These are phyloP conservation scores for Coemansia sp. DNA, from an alignment of 192 early-diverging fungal species.

Conservation along the genomic window DNA sequence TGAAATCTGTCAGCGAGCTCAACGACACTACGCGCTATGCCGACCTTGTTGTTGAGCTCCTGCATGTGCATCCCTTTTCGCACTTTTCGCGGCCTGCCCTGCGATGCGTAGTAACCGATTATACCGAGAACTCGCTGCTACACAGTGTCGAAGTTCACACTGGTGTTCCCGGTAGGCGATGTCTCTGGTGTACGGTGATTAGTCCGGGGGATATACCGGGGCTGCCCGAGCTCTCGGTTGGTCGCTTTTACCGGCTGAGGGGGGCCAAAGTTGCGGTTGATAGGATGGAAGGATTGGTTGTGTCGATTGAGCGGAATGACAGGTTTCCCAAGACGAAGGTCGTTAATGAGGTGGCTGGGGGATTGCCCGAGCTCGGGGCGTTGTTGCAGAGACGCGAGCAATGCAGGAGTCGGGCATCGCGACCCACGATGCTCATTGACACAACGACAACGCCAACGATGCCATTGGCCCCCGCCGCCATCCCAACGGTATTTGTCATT, in stretches of 20 bases:
- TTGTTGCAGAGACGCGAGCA: background rate
- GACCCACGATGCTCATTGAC: background rate
- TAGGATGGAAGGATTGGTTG: background rate
- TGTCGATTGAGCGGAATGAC: background rate
- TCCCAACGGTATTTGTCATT: too few species aligned
- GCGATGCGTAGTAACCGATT: constrained; percentile 23
- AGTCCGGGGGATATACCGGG: constrained; percentile 11
- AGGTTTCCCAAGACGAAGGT: constrained; percentile 11
- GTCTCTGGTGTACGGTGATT: constrained; percentile 12
- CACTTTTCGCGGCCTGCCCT: background rate
- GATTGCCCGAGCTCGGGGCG: background rate
- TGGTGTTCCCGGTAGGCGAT: background rate
- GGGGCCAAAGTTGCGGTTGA: background rate
- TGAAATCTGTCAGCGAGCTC: constrained; percentile 3
- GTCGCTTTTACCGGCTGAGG: constrained; percentile 12
- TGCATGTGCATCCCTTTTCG: background rate
- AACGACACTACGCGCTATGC: background rate
- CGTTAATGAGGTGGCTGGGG: constrained; percentile 5
- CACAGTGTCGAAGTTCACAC: background rate
- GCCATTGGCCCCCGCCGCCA: too few species aligned
- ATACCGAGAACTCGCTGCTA: constrained; percentile 13
- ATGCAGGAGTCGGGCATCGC: background rate
- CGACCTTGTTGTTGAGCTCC: constrained; percentile 19
- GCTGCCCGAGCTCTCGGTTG: constrained; percentile 3
- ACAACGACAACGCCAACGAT: too few species aligned